Evolutionary conservation across 208 protist species (phyloP), one percentile per base, ranked within the genome.

Genomic region (Crithidia fasciculata): DNA sequence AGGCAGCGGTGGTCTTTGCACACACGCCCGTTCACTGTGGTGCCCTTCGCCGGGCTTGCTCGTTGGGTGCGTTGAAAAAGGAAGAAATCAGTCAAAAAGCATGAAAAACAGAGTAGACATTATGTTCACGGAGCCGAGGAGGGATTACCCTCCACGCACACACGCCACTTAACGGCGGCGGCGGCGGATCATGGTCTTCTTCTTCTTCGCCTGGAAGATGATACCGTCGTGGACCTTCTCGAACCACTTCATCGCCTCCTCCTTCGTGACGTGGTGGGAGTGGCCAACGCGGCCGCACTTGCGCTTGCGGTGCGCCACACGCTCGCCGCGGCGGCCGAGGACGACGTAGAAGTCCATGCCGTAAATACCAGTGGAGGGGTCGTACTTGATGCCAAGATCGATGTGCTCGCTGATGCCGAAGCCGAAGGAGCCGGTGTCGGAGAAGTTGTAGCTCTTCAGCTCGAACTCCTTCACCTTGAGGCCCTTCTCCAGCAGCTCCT

Each of bases 331-430:
- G 84, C 99, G 96, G 54, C 90, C 88, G 64, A 99, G 97, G 67
- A 99, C 98, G 71, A 99, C 98, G 91, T 98, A 99, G 86, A 99
- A 97, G 85, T 98, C 93, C 94, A 98, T 97, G 85, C 98, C 97
- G 83, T 99, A 99, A 72, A 99, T 99, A 93, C 99, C 99, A 49
- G 98, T 99, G 71, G 86, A 92, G 78, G 99, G 99, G 85, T 99
- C 99, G 94, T 99, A 99, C 94, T 99, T 99, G 89, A 99, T 97
- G 75, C 99, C 99, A 56, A 99, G 97, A 96, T 99, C 99, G 78
- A 99, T 99, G 97, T 99, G 99, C 94, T 99, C 99, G 74, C 97
- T 88, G 85, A 99, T 99, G 92, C 99, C 99, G 83, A 99, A 99
- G 77, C 99, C 99, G 80, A 99, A 99, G 98, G 97, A 98, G 80